Evolutionary conservation across 768 basidiomycete species (phyloP).

Genomic region (Calvatia gigantea): DNA sequence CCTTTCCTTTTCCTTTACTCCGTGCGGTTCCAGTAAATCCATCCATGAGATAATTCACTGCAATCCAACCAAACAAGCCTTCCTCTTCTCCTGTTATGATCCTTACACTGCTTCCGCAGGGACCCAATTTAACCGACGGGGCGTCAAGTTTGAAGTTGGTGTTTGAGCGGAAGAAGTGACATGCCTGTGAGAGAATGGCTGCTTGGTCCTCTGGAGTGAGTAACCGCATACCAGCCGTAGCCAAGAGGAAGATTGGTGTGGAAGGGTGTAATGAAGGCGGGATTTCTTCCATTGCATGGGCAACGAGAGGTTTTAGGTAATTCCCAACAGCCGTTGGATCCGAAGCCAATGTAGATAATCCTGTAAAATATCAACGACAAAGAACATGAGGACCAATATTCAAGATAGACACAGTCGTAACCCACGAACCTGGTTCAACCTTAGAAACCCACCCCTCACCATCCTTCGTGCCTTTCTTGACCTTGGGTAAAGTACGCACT

Average conservation of each 20-base stretch:
- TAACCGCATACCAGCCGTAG: slow-evolving; percentile 97
- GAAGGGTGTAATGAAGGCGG: slow-evolving; percentile 81
- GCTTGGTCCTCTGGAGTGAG: slow-evolving; percentile 66
- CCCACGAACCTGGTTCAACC: slow-evolving; percentile 83
- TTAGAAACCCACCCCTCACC: slow-evolving; percentile 88
- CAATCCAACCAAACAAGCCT: slow-evolving; percentile 98
- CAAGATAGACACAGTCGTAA: background rate
- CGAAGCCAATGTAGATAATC: slow-evolving; percentile 79
- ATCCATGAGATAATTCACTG: slow-evolving; percentile 98
- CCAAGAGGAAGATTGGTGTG: slow-evolving; percentile 91
- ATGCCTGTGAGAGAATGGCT: slow-evolving; percentile 71
- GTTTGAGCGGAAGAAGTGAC: slow-evolving; percentile 68
- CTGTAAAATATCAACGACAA: slow-evolving; percentile 38
- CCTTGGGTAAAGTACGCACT: slow-evolving; percentile 64
- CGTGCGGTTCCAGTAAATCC: slow-evolving; percentile 58
- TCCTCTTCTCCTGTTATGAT: slow-evolving; percentile 99
- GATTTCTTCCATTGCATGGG: slow-evolving; percentile 77
- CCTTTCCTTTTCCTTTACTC: background rate
- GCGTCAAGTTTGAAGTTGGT: slow-evolving; percentile 77
- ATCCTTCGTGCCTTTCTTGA: slow-evolving; percentile 85
- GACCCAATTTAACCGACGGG: slow-evolving; percentile 56
- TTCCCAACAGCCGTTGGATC: slow-evolving; percentile 64
- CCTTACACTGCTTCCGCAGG: slow-evolving; percentile 88
- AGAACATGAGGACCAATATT: background rate
- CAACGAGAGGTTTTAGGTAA: slow-evolving; percentile 81